Evolutionary conservation across 2,329 filamentous ascomycete genomes (phyloP), one percentile per base, ranked within the genome.

Genomic region (Fusarium dimerum): DNA sequence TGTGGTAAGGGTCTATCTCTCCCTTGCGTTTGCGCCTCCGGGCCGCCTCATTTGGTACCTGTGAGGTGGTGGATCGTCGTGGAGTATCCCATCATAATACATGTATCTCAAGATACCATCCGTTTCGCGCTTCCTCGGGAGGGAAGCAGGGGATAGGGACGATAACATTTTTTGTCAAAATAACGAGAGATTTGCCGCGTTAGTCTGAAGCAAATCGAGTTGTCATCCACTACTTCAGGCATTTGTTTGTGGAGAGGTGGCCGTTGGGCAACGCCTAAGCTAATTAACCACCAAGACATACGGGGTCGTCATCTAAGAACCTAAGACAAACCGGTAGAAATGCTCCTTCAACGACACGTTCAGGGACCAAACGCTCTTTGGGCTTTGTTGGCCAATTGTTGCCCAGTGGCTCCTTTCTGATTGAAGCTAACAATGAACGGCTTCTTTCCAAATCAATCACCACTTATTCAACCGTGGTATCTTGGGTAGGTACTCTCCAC

Each of bases 1-100:
- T 26, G 20, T 26, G 20, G 20, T 26, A 26, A 7, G 20, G 20
- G 20, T 26, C 20, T 26, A 26, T 26, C 20, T 4, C 20, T 60
- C 60, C 56, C 63, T 64, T 63, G 61, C 63, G 57, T 57, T 48
- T 52, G 51, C 47, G 47, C 50, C 49, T 43, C 50, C 45, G 43
- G 16, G 46, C 44, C 54, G 51, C 53, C 54, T 62, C 45, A 59
- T 50, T 57, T 40, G 36, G 51, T 43, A 30, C 48, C 51, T 46
- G 51, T 50, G 46, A 45, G 45, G 53, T 49, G 54, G 52, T 54
- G 53, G 45, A 59, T 65, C 61, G 40, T 50, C 62, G 50, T 60
- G 50, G 48, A 50, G 52, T 55, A 49, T 48, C 59, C 60, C 41
- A 43, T 47, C 41, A 42, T 55, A 49, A 43, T 44, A n/a, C n/a